phyloP scores from a whole-genome alignment of 2,329 filamentous ascomycete species.

The Fusarium sp. region DNA sequence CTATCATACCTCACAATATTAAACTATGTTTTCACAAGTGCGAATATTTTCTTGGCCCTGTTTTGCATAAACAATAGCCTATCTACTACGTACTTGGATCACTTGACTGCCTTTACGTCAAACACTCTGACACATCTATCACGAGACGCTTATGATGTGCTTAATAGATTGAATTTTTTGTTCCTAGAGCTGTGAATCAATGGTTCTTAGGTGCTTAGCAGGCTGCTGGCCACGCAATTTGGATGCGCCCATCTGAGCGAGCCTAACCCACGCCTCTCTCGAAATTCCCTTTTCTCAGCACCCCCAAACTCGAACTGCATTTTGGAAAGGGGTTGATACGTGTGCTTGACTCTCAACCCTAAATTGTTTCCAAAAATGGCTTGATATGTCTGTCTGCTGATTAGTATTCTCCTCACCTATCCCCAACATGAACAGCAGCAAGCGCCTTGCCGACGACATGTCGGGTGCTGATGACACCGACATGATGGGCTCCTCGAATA shows the following conservation, averaged over 20 bases:
- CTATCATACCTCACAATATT: too few relatives aligned
- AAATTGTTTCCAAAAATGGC: too few relatives aligned
- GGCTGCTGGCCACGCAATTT: background rate
- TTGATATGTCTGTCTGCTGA: background rate
- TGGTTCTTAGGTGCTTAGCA: too few relatives aligned
- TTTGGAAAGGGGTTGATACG: background rate
- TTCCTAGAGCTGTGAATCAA: background rate
- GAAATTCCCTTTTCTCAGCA: background rate
- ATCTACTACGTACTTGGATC: too few relatives aligned
- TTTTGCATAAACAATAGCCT: too few relatives aligned
- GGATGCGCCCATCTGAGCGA: background rate
- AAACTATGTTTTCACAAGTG: too few relatives aligned
- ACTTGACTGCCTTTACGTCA: too few relatives aligned
- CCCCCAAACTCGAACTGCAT: background rate
- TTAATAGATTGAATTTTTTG: background rate
- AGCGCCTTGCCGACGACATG: background rate
- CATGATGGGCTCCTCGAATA: background rate
- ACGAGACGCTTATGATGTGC: too few relatives aligned
- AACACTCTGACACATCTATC: too few relatives aligned
- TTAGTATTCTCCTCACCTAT: too few relatives aligned
- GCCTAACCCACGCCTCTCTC: slow-evolving; percentile 1
- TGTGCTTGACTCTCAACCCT: too few relatives aligned
- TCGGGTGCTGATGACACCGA: background rate
- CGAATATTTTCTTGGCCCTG: too few relatives aligned
- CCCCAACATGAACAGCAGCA: slow-evolving; percentile 4